Conservation (phyloP, 2,329 filamentous ascomycete species). For the Penicillium brevicompactum region DNA sequence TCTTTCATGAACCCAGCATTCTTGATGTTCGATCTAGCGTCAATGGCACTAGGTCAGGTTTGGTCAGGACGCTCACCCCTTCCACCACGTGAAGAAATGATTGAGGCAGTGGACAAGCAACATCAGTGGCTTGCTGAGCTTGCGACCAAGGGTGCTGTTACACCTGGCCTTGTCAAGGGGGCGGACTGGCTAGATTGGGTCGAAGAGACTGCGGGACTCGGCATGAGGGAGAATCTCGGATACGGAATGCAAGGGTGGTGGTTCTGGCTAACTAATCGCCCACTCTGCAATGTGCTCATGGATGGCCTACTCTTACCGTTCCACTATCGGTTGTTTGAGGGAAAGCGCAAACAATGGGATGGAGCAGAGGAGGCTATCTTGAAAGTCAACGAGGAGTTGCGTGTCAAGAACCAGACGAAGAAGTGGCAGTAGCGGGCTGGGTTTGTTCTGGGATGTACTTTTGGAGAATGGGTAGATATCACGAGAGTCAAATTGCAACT, state of each 20-base stretch:
- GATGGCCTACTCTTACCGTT: conserved; percentile 37
- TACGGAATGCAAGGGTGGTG: conserved; percentile 35
- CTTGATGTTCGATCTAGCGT: conserved; percentile 29
- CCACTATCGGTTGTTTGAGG: conserved; percentile 40
- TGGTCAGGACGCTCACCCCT: conserved; percentile 31
- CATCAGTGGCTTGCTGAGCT: conserved; percentile 21
- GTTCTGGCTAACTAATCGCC: conserved; percentile 37
- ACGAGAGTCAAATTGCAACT: neutral
- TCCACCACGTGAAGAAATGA: conserved; percentile 31
- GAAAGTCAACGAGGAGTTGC: neutral
- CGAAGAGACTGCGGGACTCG: conserved; percentile 35
- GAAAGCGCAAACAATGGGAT: conserved; percentile 34
- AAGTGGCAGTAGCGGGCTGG: neutral
- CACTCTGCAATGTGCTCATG: conserved; percentile 35
- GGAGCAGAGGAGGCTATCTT: conserved; percentile 23
- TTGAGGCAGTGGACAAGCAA: neutral
- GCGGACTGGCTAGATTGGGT: conserved; percentile 30
- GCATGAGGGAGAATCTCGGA: conserved; percentile 34
- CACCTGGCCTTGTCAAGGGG: conserved; percentile 14
- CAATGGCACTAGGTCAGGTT: conserved; percentile 34
- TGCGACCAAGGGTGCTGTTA: conserved; percentile 13
- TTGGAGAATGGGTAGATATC: neutral
- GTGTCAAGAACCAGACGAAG: neutral
- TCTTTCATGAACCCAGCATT: conserved; percentile 28
- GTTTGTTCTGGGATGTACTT: neutral